phyloP scores from a whole-genome alignment of 1,139 yeast genomes.

The Nakaseomyces glabratus region DNA sequence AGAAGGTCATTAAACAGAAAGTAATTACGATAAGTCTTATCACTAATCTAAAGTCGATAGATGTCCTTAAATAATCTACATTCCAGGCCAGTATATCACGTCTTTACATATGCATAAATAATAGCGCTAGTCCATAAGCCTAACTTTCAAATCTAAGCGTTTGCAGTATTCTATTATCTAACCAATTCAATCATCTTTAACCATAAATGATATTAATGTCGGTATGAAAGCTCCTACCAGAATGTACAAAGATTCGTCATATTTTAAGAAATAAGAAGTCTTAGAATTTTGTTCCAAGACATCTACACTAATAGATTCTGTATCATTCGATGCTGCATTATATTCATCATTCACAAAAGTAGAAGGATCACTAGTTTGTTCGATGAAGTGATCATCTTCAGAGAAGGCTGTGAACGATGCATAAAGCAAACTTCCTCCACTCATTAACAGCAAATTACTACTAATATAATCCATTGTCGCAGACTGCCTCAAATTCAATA shows the following conservation, averaged over 20 bases:
- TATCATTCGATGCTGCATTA: no score
- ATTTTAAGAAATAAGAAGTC: conserved; percentile 7
- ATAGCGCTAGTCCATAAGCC: no score
- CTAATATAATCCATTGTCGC: conserved; percentile 25
- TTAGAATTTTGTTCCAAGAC: conserved; percentile 5
- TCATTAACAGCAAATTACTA: conserved; percentile 27
- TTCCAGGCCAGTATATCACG: no score
- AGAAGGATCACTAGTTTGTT: no score
- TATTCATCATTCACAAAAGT: no score
- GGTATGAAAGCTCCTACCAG: conserved; percentile 25
- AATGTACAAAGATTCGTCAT: conserved; percentile 22
- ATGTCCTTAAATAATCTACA: no score
- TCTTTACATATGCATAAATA: no score
- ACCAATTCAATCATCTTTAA: conserved; percentile 11
- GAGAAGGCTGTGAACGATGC: conserved; percentile 29
- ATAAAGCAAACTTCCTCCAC: conserved; percentile 31
- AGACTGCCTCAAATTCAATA: conserved; percentile 21
- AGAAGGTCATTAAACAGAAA: conserved; percentile 40
- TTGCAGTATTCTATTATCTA: conserved; percentile 1
- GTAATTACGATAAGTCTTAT: no score
- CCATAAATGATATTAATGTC: conserved; percentile 22
- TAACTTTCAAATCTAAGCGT: no score
- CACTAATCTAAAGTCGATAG: no score
- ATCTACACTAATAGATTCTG: not conserved
- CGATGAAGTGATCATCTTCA: conserved; percentile 6